A percentile compares a stretch with the other conserved stretches of the same genome.
These are phyloP conservation scores for Lactarius hengduanensis DNA, from an alignment of 768 basidiomycete species.

Conservation along the genomic window DNA sequence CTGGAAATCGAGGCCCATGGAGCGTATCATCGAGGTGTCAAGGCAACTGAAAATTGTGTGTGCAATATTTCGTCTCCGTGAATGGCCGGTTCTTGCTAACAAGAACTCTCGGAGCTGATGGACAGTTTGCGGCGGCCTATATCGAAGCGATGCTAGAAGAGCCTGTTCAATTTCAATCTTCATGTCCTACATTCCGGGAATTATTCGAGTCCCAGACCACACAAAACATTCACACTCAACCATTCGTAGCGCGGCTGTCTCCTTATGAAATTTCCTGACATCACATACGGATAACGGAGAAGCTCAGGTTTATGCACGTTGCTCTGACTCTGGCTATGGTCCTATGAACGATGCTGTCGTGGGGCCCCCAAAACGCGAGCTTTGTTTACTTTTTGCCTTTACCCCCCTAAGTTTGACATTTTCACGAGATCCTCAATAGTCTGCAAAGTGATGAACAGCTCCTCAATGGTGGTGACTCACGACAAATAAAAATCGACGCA, in stretches of 20 bases:
- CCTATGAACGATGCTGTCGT: slow-evolving; percentile 60
- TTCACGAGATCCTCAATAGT: slow-evolving; percentile 54
- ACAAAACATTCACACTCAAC: slow-evolving; percentile 59
- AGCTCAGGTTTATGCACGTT: slow-evolving; percentile 67
- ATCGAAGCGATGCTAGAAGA: slow-evolving; percentile 64
- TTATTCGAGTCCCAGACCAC: slow-evolving; percentile 72
- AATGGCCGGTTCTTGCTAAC: background rate
- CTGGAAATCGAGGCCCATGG: no score
- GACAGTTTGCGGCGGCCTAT: slow-evolving; percentile 31
- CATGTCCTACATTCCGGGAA: slow-evolving; percentile 63
- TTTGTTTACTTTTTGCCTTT: slow-evolving; percentile 32
- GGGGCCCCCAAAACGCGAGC: slow-evolving; percentile 73
- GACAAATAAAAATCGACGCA: slow-evolving; percentile 54
- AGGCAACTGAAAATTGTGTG: no score
- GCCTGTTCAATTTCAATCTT: slow-evolving; percentile 64
- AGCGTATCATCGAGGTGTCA: no score
- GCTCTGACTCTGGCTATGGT: no score
- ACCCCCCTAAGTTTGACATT: slow-evolving; percentile 11
- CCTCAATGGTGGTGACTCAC: slow-evolving; percentile 46
- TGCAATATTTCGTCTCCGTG: slow-evolving; percentile 34
- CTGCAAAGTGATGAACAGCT: slow-evolving; percentile 53
- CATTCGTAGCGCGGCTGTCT: slow-evolving; percentile 49
- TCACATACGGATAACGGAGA: slow-evolving; percentile 60
- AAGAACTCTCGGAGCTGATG: background rate
- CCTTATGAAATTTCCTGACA: slow-evolving; percentile 43